Evolutionary conservation across 176 grass and related monocot species (phyloP).

Genomic region (Dendrocalamus sinicus): DNA sequence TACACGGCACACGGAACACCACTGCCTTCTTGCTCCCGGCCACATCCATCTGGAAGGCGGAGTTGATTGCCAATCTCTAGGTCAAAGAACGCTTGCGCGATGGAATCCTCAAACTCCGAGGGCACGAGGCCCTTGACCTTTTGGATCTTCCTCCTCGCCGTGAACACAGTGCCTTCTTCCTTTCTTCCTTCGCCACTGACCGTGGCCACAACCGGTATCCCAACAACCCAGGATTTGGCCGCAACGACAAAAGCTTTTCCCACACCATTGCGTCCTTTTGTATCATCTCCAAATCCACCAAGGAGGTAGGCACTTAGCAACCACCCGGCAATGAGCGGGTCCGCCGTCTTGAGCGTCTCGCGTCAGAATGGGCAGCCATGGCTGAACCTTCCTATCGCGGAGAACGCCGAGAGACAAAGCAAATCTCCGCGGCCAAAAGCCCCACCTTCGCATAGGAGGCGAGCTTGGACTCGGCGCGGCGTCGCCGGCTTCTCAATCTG

Average conservation of each 20-base stretch:
- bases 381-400: conserved; percentile 84
- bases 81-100: too few relatives aligned
- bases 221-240: conserved; percentile 75
- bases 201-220: conserved; percentile 97
- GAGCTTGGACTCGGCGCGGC: conserved; percentile 60
- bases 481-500: conserved; percentile 64
- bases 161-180: too few relatives aligned
- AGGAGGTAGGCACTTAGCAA: conserved; percentile 83
- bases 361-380: conserved; percentile 68
- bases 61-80: too few relatives aligned
- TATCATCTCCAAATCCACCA: conserved; percentile 83
- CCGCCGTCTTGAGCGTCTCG: conserved; percentile 83
- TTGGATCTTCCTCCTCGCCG: too few relatives aligned
- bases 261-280: conserved; percentile 77
- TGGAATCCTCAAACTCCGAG: too few relatives aligned
- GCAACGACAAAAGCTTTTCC: conserved; percentile 60
- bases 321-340: conserved; percentile 93
- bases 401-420: conserved; percentile 83
- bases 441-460: conserved; percentile 79
- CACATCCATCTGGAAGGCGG: too few relatives aligned
- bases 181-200: too few relatives aligned
- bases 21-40: too few relatives aligned
- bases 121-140: too few relatives aligned
- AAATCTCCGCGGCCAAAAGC: conserved; percentile 77
- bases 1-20: too few relatives aligned